Evolutionary conservation across 1,139 yeast species (phyloP).

Genomic region (Saccharomyces hybrid): DNA sequence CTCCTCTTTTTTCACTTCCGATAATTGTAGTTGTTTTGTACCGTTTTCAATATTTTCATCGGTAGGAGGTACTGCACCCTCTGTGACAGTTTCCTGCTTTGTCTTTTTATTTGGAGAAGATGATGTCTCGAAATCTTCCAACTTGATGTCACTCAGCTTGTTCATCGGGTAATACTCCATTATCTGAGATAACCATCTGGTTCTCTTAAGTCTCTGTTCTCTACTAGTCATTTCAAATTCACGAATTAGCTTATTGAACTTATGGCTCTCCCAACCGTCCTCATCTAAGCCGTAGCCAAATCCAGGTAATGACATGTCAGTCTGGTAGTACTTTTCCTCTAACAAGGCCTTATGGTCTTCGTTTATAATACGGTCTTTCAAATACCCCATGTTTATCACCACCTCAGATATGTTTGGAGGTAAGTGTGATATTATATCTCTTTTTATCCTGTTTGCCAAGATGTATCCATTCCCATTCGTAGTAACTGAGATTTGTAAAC

Average conservation of each 20-base stretch:
- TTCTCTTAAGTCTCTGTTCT: constrained; percentile 50
- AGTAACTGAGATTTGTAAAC: constrained; percentile 72
- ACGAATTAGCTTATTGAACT: constrained; percentile 52
- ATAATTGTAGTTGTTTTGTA: neutral
- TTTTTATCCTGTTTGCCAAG: constrained; percentile 66
- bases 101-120: constrained; percentile 1
- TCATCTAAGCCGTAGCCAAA: constrained; percentile 55
- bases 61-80: neutral
- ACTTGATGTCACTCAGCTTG: constrained; percentile 40
- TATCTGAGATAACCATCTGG: constrained; percentile 82
- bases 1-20: neutral
- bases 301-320: constrained; percentile 16
- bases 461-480: constrained; percentile 90
- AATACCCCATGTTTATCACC: constrained; percentile 59
- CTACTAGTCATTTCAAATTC: constrained; percentile 50
- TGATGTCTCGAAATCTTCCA: constrained; percentile 20
- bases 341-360: constrained; percentile 37
- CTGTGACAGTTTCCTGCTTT: neutral
- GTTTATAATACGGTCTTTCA: constrained; percentile 49
- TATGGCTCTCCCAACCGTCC: constrained; percentile 53
- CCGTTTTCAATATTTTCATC: neutral
- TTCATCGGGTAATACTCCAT: constrained; percentile 84
- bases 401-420: constrained; percentile 66
- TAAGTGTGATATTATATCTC: constrained; percentile 59
- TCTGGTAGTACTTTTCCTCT: constrained; percentile 14